Evolutionary conservation across 2,329 filamentous ascomycete genomes (phyloP).

Genomic region (Madurella fahalii): DNA sequence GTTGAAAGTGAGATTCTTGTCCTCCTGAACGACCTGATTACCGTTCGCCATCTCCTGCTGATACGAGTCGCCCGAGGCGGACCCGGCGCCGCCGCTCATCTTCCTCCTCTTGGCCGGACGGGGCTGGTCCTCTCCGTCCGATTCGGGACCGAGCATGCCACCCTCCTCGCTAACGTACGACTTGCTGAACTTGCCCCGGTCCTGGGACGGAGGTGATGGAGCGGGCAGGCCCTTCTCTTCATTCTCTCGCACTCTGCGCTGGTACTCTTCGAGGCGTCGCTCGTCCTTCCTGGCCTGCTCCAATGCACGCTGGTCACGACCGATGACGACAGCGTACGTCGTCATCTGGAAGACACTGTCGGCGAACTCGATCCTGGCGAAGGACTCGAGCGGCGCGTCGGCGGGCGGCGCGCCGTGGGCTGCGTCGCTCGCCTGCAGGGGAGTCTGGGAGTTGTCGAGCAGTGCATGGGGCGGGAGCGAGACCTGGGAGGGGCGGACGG

Average conservation of each 20-base stretch:
- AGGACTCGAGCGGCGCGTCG: slow-evolving; percentile 46
- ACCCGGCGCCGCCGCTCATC: slow-evolving; percentile 28
- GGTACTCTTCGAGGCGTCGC: slow-evolving; percentile 43
- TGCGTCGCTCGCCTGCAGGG: slow-evolving; percentile 31
- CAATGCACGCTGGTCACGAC: slow-evolving; percentile 62
- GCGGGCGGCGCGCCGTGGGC: slow-evolving; percentile 33
- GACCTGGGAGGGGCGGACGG: slow-evolving; percentile 45
- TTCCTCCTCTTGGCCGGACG: slow-evolving; percentile 36
- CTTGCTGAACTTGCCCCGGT: slow-evolving; percentile 55
- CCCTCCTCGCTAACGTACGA: slow-evolving; percentile 67
- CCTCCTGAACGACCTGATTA: slow-evolving; percentile 26
- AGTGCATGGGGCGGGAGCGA: slow-evolving; percentile 37
- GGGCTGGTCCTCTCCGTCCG: slow-evolving; percentile 48
- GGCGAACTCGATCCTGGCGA: slow-evolving; percentile 62
- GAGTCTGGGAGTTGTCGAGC: slow-evolving; percentile 30
- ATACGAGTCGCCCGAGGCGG: slow-evolving; percentile 19
- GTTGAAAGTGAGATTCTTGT: slow-evolving; percentile 49
- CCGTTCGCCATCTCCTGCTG: slow-evolving; percentile 14
- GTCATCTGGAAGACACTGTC: slow-evolving; percentile 79
- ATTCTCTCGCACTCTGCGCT: slow-evolving; percentile 44
- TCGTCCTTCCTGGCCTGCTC: slow-evolving; percentile 51
- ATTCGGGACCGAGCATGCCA: slow-evolving; percentile 62
- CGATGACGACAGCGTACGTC: slow-evolving; percentile 67
- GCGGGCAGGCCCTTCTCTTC: slow-evolving; percentile 47
- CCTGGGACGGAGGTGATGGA: slow-evolving; percentile 46